Evolutionary conservation across 2,329 filamentous ascomycete species (phyloP).

Genomic region (Cordyceps militaris): DNA sequence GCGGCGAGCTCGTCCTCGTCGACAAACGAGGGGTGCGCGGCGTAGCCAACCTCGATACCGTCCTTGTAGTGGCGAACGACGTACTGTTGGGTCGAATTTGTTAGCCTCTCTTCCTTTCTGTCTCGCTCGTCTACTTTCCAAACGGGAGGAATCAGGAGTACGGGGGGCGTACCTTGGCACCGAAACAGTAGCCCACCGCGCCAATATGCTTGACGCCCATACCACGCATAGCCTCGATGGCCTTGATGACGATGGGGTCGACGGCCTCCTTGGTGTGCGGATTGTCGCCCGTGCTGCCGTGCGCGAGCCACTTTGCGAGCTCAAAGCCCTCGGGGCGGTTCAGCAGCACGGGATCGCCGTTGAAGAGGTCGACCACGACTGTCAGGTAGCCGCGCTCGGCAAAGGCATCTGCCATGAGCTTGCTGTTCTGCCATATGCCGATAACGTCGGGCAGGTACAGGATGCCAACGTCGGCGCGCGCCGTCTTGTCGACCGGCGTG

Average conservation of each 20-base stretch:
- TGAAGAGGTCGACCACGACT: constrained; percentile 32
- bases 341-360: constrained; percentile 26
- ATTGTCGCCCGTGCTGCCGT: constrained; percentile 41
- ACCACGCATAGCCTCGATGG: constrained; percentile 48
- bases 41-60: constrained; percentile 51
- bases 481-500: constrained; percentile 17
- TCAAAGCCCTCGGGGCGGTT: constrained; percentile 24
- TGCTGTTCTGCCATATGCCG: constrained; percentile 33
- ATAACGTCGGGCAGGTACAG: constrained; percentile 32
- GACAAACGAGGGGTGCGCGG: constrained; percentile 59
- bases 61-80: constrained; percentile 57
- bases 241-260: constrained; percentile 28
- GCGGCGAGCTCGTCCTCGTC: constrained; percentile 50
- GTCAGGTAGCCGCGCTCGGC: constrained; percentile 33
- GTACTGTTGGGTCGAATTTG: constrained; percentile 43
- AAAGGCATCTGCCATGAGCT: constrained; percentile 34
- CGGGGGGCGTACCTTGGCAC: constrained; percentile 45
- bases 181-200: constrained; percentile 59
- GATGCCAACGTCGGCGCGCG: constrained; percentile 24
- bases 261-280: constrained; percentile 30
- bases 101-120: background rate
- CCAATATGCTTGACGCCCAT: constrained; percentile 47
- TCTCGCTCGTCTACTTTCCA: background rate
- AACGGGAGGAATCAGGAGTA: background rate
- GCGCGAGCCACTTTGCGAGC: constrained; percentile 26